Evolutionary conservation across 2,329 filamentous ascomycete species (phyloP), one percentile per base, ranked within the genome.

Genomic region (Hyphodiscus sp.): DNA sequence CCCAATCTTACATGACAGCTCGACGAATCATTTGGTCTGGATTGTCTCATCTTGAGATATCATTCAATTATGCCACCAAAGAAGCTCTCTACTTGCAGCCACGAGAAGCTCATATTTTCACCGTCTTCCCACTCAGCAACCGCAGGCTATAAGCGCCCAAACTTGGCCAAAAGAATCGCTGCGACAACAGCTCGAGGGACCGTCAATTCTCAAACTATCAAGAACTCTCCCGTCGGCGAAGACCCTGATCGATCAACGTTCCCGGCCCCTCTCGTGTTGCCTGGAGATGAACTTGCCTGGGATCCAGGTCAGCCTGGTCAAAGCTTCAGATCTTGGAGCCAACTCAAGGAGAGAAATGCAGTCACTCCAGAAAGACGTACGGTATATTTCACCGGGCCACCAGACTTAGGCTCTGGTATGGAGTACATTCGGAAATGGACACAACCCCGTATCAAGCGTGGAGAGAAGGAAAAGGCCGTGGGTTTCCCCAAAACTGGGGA

Each of bases 361-460:
- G 59, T 66, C 1, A 61, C 58, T 1, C 16, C 29, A 7, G 50
- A 58, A 8, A 52, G 57, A 45, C 52, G 54, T 20, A 61, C 54
- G 2, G 50, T 67, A 13, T 67, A 66, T 44, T 44, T 67, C 5
- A 51, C 56, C 23, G 50, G 53, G 6, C 61, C 63, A 5, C 65
- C 65, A 8, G 49, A 38, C 1, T 41, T 55, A 18, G 52, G 50
- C 6, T 20, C 33, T 13, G 53, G 50, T 20, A 20, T 58, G n/a
- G 46, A 50, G 7, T 53, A 42, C 10, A 46, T 60, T 1, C 19
- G 51, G 46, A 49, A 55, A 19, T 59, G 57, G 58, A 46, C 29
- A 16, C 15, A 50, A 10, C 53, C 53, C 15, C 18, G n/a, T 15
- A 16, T 18, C 1, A 47, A 50, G 19, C 3, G 8, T 41, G n/a